Conservation (phyloP, 306 rosid genomes). For the Begonia loranthoides region DNA sequence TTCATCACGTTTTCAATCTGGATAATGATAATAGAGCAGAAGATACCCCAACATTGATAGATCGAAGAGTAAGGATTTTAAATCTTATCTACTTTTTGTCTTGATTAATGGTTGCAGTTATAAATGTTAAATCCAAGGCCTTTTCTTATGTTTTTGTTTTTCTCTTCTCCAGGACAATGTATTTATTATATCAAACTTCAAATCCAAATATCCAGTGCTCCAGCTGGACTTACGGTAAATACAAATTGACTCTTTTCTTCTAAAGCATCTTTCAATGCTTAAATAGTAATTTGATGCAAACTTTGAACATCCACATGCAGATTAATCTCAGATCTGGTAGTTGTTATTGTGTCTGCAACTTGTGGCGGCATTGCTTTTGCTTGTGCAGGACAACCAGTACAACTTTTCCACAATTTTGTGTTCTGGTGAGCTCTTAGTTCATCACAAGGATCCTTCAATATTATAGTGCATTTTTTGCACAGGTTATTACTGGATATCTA, state of each 20-base stretch:
- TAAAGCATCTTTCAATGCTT: neutral
- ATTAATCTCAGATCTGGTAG: constrained; percentile 41
- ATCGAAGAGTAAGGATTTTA: constrained; percentile 49
- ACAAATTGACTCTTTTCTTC: too few species aligned
- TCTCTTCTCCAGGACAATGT: constrained; percentile 63
- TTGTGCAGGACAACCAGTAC: constrained; percentile 51
- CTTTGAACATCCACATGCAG: constrained; percentile 14
- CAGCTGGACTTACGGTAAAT: constrained; percentile 72
- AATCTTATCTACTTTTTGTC: constrained; percentile 8
- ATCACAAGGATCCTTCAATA: constrained; percentile 4
- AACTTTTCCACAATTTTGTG: constrained; percentile 9
- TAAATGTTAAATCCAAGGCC: too few species aligned
- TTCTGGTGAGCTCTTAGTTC: constrained; percentile 1
- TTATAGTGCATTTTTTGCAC: constrained; percentile 9
- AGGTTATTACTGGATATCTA: constrained; percentile 47
- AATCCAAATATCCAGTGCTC: constrained; percentile 88
- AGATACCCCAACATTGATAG: constrained; percentile 88
- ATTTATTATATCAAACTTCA: constrained; percentile 75
- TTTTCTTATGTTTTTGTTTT: too few species aligned
- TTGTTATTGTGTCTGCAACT: constrained; percentile 45
- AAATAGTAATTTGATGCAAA: constrained; percentile 8
- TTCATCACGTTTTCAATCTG: constrained; percentile 82
- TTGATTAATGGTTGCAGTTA: too few species aligned
- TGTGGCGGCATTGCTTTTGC: constrained; percentile 54
- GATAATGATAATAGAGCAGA: constrained; percentile 82